Percentiles rank a stretch among this genome's conserved stretches.
phyloP scores from a whole-genome alignment of 257 asterid genomes.

The Avicennia marina region DNA sequence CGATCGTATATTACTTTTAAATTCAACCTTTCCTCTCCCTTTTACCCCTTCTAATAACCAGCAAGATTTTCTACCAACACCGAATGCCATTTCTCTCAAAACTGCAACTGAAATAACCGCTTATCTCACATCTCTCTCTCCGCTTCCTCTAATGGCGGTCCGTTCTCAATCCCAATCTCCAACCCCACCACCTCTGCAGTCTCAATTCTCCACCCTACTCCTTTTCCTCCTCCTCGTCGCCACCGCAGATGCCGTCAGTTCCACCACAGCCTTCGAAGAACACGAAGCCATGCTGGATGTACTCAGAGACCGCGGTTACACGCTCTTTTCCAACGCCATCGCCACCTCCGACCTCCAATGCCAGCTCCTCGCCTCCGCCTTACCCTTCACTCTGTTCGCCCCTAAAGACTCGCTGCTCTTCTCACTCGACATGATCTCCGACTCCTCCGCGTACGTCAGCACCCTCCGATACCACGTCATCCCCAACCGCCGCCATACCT shows the following conservation, averaged over 20 bases:
- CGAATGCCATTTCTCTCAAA: too few species aligned
- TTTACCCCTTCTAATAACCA: too few species aligned
- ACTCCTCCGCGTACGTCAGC: conserved; percentile 47
- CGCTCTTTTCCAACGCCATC: conserved; percentile 59
- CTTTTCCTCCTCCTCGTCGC: conserved; percentile 11
- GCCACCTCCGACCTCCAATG: conserved; percentile 58
- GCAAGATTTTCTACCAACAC: too few species aligned
- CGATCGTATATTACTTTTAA: too few species aligned
- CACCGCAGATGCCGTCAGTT: conserved; percentile 6
- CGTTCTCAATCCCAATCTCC: too few species aligned
- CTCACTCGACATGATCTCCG: conserved; percentile 55
- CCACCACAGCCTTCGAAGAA: conserved; percentile 22
- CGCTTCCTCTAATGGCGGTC: too few species aligned
- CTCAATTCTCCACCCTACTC: too few species aligned
- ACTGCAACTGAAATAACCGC: too few species aligned
- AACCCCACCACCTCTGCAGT: too few species aligned
- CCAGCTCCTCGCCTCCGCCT: conserved; percentile 34
- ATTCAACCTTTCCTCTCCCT: too few species aligned
- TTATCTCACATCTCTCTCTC: too few species aligned
- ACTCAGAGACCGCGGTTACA: conserved; percentile 43
- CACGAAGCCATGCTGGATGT: conserved; percentile 23
- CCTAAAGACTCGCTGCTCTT: conserved; percentile 37
- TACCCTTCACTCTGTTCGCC: conserved; percentile 50
- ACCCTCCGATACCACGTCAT: conserved; percentile 58
- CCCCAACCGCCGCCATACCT: conserved; percentile 42